phyloP scores from a whole-genome alignment of 2,329 filamentous ascomycete genomes.

The Xylaria sp. region DNA sequence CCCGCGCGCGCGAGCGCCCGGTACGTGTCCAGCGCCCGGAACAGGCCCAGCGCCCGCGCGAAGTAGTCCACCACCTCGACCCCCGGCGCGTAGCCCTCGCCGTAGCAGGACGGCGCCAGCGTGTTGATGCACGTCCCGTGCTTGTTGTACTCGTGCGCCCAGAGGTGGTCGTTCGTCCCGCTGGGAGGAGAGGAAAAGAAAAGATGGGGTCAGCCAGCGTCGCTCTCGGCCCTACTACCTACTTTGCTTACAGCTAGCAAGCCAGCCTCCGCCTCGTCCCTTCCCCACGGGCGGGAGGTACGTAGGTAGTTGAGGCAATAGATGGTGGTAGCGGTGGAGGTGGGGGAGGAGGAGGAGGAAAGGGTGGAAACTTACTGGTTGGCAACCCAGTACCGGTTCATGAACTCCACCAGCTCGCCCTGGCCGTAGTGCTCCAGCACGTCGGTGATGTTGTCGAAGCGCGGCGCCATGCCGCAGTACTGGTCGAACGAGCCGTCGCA shows the following conservation, averaged over 20 bases:
- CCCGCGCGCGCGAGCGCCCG: constrained; percentile 41
- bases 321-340: too few species aligned
- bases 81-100: constrained; percentile 49
- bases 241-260: neutral
- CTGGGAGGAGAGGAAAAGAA: constrained; percentile 19
- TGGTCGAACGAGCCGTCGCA: constrained; percentile 49
- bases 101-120: constrained; percentile 66
- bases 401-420: constrained; percentile 42
- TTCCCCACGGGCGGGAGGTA: neutral
- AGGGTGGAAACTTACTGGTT: constrained; percentile 36
- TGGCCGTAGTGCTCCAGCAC: constrained; percentile 45
- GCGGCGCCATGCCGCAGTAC: constrained; percentile 47
- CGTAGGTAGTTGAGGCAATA: too few species aligned
- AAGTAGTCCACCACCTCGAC: constrained; percentile 51
- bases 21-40: constrained; percentile 48
- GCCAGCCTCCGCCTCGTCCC: neutral
- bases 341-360: neutral
- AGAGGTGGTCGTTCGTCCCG: constrained; percentile 52
- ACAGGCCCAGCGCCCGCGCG: constrained; percentile 44
- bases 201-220: neutral
- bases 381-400: constrained; percentile 49
- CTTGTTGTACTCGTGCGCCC: constrained; percentile 73
- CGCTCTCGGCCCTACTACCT: neutral
- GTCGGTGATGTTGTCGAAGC: constrained; percentile 46
- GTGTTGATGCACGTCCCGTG: constrained; percentile 75